Evolutionary conservation across 1,284 basidiomycete species (phyloP).

Genomic region (Pascua sp.): DNA sequence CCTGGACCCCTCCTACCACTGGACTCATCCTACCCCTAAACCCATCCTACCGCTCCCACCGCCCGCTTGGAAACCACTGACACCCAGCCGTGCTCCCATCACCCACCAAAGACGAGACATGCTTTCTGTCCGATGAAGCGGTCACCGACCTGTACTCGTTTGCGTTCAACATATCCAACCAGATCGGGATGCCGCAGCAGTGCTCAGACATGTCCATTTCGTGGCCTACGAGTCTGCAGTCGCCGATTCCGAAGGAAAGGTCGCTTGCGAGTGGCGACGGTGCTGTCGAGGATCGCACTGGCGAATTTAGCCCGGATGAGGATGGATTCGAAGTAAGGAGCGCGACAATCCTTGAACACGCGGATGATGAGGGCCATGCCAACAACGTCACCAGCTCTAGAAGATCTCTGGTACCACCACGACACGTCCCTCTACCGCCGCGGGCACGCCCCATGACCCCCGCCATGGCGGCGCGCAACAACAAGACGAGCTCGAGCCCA

Average conservation of each 20-base stretch:
- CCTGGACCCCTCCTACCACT: neutral
- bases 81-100: conserved; percentile 28
- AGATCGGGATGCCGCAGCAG: conserved; percentile 34
- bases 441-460: neutral
- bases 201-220: conserved; percentile 43
- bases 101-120: conserved; percentile 20
- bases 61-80: neutral
- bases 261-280: neutral
- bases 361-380: too few relatives aligned
- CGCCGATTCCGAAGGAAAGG: neutral
- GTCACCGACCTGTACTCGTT: conserved; percentile 44
- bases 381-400: neutral
- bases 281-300: neutral
- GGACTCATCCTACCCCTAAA: too few relatives aligned
- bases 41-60: too few relatives aligned
- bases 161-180: conserved; percentile 40
- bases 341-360: too few relatives aligned
- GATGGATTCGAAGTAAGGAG: too few relatives aligned
- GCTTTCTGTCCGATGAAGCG: conserved; percentile 34
- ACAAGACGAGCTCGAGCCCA: conserved; percentile 16
- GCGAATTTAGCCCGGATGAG: too few relatives aligned
- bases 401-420: too few relatives aligned
- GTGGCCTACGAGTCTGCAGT: conserved; percentile 43
- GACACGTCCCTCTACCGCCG: too few relatives aligned
- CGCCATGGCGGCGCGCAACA: neutral